These are phyloP conservation scores for apple (Malus domestica) DNA, from an alignment of 306 rosid genomes.

Conservation along the genomic window DNA sequence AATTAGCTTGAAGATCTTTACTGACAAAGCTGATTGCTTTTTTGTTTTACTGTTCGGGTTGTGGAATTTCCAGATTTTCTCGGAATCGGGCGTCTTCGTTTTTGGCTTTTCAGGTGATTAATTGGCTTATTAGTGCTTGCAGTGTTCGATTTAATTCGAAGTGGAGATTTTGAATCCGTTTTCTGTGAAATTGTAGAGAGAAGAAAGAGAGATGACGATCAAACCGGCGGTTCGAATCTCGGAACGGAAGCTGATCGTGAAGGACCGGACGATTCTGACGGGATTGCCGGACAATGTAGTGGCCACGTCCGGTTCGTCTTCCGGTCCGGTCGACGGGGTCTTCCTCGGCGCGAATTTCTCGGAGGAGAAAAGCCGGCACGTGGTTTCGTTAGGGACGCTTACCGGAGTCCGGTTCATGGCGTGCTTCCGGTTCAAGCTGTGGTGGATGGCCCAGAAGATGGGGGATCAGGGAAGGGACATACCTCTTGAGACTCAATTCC, in stretches of 20 bases:
- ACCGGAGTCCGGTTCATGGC: constrained; percentile 65
- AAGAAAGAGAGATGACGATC: constrained; percentile 56
- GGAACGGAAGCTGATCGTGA: constrained; percentile 56
- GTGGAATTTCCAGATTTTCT: constrained; percentile 30
- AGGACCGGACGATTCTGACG: constrained; percentile 56
- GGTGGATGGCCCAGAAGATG: constrained; percentile 99
- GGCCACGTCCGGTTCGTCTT: constrained; percentile 48
- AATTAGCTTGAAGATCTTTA: neutral
- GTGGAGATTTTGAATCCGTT: neutral
- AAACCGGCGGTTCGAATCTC: constrained; percentile 52
- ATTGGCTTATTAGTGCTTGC: neutral
- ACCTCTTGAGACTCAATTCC: constrained; percentile 79
- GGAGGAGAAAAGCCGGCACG: constrained; percentile 51
- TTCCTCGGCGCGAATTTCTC: constrained; percentile 56
- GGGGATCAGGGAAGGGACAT: constrained; percentile 66
- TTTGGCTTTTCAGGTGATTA: constrained; percentile 43
- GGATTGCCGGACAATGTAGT: constrained; percentile 65
- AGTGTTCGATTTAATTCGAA: too few species aligned
- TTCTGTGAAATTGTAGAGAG: constrained; percentile 28
- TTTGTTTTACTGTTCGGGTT: constrained; percentile 33
- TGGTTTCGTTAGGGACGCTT: constrained; percentile 47
- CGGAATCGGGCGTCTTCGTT: constrained; percentile 12
- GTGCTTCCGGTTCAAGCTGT: constrained; percentile 80
- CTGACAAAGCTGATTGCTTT: constrained; percentile 25
- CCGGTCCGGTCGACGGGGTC: constrained; percentile 58